Base-by-base conservation (phyloP, 2,329 filamentous ascomycete genomes). In the Fusarium metavorans region DNA sequence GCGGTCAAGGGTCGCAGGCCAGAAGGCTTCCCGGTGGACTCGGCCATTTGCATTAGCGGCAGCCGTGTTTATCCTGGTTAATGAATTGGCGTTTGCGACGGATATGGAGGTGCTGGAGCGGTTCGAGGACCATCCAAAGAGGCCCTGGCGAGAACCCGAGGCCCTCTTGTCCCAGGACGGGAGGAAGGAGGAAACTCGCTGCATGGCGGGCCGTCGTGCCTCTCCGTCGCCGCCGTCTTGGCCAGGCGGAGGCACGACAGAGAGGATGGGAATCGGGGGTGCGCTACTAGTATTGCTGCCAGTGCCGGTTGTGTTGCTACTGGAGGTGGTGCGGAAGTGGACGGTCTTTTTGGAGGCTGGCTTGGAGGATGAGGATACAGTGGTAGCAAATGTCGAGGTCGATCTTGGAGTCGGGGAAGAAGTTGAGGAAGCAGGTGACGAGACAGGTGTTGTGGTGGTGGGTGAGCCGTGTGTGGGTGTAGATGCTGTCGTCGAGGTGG, bases 1-100 rank as follows among this genome's bases (percentile, higher is more conserved):
- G 76, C 93, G 92, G 81, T 98, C 95, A 61, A 98, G 87, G 1
- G 92, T 93, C 35, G 93, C 93, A 4, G 95, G 95, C 94, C 94
- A 97, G 79, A 96, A 96, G 27, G 93, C 92, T 81, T 97, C 94
- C 34, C 82, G 79, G 56, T 84, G 81, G 32, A 84, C 78, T 30
- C 79, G 79, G 68, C 68, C 75, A 59, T 59, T 77, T 23, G 74
- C 75, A 68, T 83, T 83, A 67, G 83, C 82, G 41, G 79, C 79
- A 25, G 77, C 74, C 20, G 80, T 79, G 72, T 84, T 82, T 76
- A 84, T 82, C 62, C 76, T 81, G 66, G 81, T 68, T 43, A 82
- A 70, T 54, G 75, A 57, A 60, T 76, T 77, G 41, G 74, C 43
- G 41, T 66, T 77, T 59, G 72, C 60, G 39, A 65, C 63, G 25